Percentiles rank a stretch among this genome's conserved stretches.
Conservation (phyloP, 2,329 filamentous ascomycete species). For the Microcyclospora tardicrescens region DNA sequence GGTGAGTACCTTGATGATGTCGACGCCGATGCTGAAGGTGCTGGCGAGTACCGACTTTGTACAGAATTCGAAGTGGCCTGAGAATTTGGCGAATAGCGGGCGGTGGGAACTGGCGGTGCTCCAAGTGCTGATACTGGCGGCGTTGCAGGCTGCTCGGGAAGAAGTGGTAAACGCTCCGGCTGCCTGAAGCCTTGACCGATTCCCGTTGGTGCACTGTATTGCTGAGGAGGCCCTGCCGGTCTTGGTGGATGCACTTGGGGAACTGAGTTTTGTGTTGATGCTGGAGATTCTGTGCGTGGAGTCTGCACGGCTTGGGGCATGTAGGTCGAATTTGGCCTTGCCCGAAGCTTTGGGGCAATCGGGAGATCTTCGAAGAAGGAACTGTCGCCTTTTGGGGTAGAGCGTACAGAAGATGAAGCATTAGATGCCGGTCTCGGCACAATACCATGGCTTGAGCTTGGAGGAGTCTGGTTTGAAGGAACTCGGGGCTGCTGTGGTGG, state of each 20-base stretch:
- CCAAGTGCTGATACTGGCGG: conserved; percentile 2
- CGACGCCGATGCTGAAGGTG: conserved; percentile 17
- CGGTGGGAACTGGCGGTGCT: conserved; percentile 9
- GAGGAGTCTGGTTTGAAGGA: conserved; percentile 25
- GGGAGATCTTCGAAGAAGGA: conserved; percentile 40
- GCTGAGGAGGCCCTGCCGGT: conserved; percentile 8
- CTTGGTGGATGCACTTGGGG: not conserved
- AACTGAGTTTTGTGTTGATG: not conserved
- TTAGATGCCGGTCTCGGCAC: conserved; percentile 6
- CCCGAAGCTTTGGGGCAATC: conserved; percentile 28
- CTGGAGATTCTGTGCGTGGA: not conserved
- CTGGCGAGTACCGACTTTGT: conserved; percentile 13
- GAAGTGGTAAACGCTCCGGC: conserved; percentile 28
- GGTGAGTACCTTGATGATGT: conserved; percentile 21
- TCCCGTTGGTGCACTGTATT: conserved; percentile 4
- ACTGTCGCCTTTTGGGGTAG: conserved; percentile 18
- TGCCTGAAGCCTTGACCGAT: conserved; percentile 23
- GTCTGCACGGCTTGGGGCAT: conserved; percentile 7
- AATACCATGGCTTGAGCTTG: conserved; percentile 27
- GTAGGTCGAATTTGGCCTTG: conserved; percentile 15
- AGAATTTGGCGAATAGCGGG: conserved; percentile 14
- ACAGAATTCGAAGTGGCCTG: conserved; percentile 10
- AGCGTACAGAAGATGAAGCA: conserved; percentile 6
- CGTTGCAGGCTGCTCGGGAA: conserved; percentile 21
- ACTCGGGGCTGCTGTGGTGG: not conserved